phyloP scores from a whole-genome alignment of 768 basidiomycete species.

The Hypholoma sublateritium region DNA sequence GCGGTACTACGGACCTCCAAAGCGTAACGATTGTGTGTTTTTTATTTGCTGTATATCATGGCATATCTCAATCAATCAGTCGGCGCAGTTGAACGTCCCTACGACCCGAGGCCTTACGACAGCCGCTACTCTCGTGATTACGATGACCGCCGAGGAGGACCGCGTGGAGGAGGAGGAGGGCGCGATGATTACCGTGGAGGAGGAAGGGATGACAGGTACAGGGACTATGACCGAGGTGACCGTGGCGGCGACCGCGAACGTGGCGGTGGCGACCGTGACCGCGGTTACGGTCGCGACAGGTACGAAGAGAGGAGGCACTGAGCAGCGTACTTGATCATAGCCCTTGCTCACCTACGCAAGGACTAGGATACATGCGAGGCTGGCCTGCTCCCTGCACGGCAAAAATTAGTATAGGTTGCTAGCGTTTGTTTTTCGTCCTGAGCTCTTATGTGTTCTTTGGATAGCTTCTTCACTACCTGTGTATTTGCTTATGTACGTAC shows the following conservation, averaged over 20 bases:
- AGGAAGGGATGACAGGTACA: slow-evolving; percentile 46
- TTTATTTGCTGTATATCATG: neutral
- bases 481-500: slow-evolving; percentile 6
- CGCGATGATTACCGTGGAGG: slow-evolving; percentile 47
- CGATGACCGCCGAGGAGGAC: slow-evolving; percentile 46
- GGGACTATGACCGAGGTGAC: slow-evolving; percentile 40
- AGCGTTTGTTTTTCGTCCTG: slow-evolving; percentile 1
- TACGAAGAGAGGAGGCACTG: slow-evolving; percentile 38
- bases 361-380: slow-evolving; percentile 6
- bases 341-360: neutral
- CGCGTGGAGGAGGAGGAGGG: slow-evolving; percentile 42
- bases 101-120: slow-evolving; percentile 92
- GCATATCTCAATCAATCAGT: slow-evolving; percentile 9
- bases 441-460: neutral
- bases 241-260: slow-evolving; percentile 37
- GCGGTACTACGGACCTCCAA: slow-evolving; percentile 91
- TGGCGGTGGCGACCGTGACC: slow-evolving; percentile 36
- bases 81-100: slow-evolving; percentile 72
- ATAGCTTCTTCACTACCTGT: slow-evolving; percentile 1
- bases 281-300: slow-evolving; percentile 32
- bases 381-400: slow-evolving; percentile 1
- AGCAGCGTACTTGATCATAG: slow-evolving; percentile 4
- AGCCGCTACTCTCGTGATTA: slow-evolving; percentile 75
- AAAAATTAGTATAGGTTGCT: slow-evolving; percentile 1
- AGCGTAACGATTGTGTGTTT: slow-evolving; percentile 63